phyloP scores from a whole-genome alignment of 2,329 filamentous ascomycete genomes.

The Apiospora aurea region DNA sequence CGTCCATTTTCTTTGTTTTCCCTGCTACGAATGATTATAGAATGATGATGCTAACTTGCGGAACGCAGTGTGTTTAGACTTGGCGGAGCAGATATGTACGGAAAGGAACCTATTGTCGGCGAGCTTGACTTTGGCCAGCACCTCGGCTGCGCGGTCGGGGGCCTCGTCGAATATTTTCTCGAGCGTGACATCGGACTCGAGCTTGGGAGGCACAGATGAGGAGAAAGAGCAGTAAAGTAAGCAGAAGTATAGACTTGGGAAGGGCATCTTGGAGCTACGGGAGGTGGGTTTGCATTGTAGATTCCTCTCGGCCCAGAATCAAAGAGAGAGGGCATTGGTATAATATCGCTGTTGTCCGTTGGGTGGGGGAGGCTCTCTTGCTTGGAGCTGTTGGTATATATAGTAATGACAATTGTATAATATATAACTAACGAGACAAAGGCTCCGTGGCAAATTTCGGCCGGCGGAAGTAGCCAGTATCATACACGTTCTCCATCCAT shows the following conservation, averaged over 20 bases:
- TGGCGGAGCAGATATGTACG: slow-evolving; percentile 16
- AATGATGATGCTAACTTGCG: background rate
- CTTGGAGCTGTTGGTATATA: background rate
- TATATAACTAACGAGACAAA: too few relatives aligned
- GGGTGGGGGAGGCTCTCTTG: background rate
- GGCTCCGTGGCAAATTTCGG: too few relatives aligned
- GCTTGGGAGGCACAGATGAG: background rate
- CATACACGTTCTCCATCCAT: too few relatives aligned
- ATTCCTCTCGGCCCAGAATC: background rate
- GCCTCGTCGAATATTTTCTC: background rate
- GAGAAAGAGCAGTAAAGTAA: background rate
- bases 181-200: too few relatives aligned
- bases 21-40: background rate
- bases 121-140: background rate
- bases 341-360: background rate
- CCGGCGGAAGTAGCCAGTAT: too few relatives aligned
- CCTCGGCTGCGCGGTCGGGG: background rate
- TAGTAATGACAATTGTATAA: background rate
- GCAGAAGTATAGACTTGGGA: background rate
- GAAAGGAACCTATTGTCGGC: background rate
- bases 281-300: background rate
- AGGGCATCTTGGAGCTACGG: background rate
- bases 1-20: background rate
- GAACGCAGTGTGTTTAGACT: background rate
- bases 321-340: background rate